Evolutionary conservation across 768 basidiomycete species (phyloP), one percentile per base, ranked within the genome.

Genomic region (Trametes meyenii): DNA sequence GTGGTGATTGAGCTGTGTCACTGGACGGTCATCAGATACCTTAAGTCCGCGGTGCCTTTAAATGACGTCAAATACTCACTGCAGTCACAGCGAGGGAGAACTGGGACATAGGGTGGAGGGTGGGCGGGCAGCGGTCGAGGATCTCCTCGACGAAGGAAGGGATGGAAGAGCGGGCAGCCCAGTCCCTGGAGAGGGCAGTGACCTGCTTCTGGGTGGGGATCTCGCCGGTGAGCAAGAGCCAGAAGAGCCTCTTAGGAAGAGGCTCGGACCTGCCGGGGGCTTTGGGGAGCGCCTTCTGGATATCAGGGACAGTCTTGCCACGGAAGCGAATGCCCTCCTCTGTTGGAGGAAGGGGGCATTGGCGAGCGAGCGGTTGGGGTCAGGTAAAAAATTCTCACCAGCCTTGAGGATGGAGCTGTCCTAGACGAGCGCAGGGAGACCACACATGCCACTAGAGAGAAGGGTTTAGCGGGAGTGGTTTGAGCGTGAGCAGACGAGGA

Each of bases 241-340:
- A 97, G 81, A 97, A 97, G 65, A 97, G 88, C 69, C 83, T 90
- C 74, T 97, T 95, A 2, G 95, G 95, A 55, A 97, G 85, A 56
- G 95, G 95, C 74, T 97, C 95, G 17, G 85, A 81, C 56, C 95
- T 94, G 64, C 89, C 86, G 67, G 89, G 83, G 58, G 91, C 96
- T 74, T 92, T 96, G 62, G 96, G 96, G 24, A 98, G 87, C 50
- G 87, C 83, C 55, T 85, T 81, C 77, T 93, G 88, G 73, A 88
- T 87, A 72, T 97, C 95, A 40, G 92, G 91, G 71, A 96, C 96
- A 58, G 93, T 93, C 77, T 92, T 92, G 62, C 94, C 96, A 73
- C 96, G 92, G 88, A 98, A 98, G 67, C 96, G 93, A 71, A 98
- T 98, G 60, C 96, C 96, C 81, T 97, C 95, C 72, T 96, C 92